Evolutionary conservation across 192 early-diverging fungal genomes (phyloP), one percentile per base, ranked within the genome.

Genomic region (Backusella luteola): DNA sequence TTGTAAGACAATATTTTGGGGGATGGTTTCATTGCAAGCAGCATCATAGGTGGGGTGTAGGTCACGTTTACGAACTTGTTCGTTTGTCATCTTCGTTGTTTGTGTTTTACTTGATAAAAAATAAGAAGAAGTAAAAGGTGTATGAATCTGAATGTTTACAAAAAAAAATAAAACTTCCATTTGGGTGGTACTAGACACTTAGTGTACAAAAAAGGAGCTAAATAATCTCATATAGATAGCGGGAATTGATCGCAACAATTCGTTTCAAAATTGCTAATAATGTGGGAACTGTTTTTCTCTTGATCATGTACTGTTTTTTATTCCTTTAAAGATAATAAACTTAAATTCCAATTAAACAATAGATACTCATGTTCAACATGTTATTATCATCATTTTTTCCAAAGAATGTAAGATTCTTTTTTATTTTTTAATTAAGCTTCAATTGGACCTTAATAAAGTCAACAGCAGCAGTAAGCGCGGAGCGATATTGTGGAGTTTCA

Each of bases 401-500:
- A 69, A 3, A 41, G 12, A 38, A 38, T 41, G 1, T 6, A 67
- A 15, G 19, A n/a, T 49, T 0, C 6, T 6, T n/a, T 49, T 49
- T 49, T 49, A 19, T 49, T 49, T 49, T 49, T 41, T 69, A 69
- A 21, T 36, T 32, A 12, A 63, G 12, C 21, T 69, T 69, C n/a
- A 38, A 35, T 23, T 69, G 68, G 2, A 12, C n/a, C 21, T 38
- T 69, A 9, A 69, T 39, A 41, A 69, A 69, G 26, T 41, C 68
- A 23, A 69, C 21, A 41, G 38, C 21, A n/a, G 21, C 21, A 23
- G 17, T 69, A 21, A 69, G 21, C 12, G 68, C 34, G 11, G 68
- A 23, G 8, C n/a, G 35, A 11, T 69, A 69, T n/a, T 69, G 68
- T 4, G 68, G 68, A 39, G 68, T 69, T 41, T 69, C 68, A 69